A percentile compares a stretch with the other conserved stretches of the same genome.
Conservation (phyloP, 2,329 filamentous ascomycete genomes). For the Arachnomyces sp. region DNA sequence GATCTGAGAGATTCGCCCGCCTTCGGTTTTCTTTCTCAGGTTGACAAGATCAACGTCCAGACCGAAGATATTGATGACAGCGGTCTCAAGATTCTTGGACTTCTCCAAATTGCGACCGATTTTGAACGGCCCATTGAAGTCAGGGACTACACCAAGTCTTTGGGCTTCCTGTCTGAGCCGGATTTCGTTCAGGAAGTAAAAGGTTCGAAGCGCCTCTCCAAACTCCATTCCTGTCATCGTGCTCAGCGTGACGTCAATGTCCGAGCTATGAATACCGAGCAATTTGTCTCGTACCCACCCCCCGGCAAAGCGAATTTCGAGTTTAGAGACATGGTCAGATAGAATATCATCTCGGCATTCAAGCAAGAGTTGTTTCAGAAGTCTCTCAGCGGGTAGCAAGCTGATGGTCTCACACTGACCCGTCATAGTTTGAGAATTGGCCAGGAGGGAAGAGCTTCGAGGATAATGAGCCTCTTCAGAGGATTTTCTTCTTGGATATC, state of each 20-base stretch:
- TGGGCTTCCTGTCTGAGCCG: conserved; percentile 54
- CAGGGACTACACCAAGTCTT: too few relatives aligned
- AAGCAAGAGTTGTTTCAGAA: too few relatives aligned
- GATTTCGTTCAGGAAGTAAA: conserved; percentile 38
- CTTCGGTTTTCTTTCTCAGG: conserved; percentile 79
- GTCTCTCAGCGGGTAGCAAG: too few relatives aligned
- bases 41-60: conserved; percentile 94
- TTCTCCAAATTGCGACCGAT: conserved; percentile 91
- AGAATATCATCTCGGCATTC: too few relatives aligned
- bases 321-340: too few relatives aligned
- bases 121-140: conserved; percentile 60
- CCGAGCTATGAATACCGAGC: conserved; percentile 38
- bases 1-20: conserved; percentile 83
- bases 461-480: too few relatives aligned
- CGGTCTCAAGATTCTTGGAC: conserved; percentile 91
- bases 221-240: conserved; percentile 44
- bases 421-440: too few relatives aligned
- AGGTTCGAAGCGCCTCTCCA: conserved; percentile 37
- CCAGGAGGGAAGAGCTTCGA: too few relatives aligned
- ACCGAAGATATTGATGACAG: conserved; percentile 75
- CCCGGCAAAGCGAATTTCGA: conserved; percentile 34
- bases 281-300: conserved; percentile 47
- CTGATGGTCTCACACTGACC: too few relatives aligned
- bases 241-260: conserved; percentile 44
- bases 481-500: too few relatives aligned